Evolutionary conservation across 1,284 basidiomycete genomes (phyloP).

Genomic region (Inonotus hispidus): DNA sequence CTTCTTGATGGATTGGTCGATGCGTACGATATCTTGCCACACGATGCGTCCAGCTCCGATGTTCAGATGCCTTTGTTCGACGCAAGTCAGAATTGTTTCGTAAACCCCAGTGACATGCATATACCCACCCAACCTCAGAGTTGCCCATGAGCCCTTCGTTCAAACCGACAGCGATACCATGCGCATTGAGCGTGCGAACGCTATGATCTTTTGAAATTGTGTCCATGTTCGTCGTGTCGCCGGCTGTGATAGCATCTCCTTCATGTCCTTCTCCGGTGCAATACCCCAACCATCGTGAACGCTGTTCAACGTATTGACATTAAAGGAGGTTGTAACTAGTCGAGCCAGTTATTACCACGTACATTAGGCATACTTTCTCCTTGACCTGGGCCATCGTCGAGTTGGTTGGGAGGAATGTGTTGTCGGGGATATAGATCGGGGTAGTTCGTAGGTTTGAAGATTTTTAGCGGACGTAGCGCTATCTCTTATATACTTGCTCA

Average conservation of each 20-base stretch:
- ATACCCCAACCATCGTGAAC: slow-evolving; percentile 96
- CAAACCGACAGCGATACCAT: slow-evolving; percentile 83
- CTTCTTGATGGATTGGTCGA: slow-evolving; percentile 87
- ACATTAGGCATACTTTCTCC: slow-evolving; percentile 92
- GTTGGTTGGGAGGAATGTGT: neutral
- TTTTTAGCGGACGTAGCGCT: neutral
- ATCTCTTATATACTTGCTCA: neutral
- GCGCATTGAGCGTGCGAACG: slow-evolving; percentile 70
- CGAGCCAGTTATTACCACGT: slow-evolving; percentile 10
- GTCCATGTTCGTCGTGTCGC: slow-evolving; percentile 83
- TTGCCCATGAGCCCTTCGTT: slow-evolving; percentile 93
- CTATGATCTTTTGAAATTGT: slow-evolving; percentile 73
- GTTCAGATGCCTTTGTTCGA: slow-evolving; percentile 69
- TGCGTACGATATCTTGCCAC: slow-evolving; percentile 93
- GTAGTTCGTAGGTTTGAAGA: neutral
- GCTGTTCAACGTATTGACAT: slow-evolving; percentile 34
- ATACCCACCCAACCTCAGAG: slow-evolving; percentile 84
- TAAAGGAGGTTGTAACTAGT: neutral
- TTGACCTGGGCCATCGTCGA: slow-evolving; percentile 41
- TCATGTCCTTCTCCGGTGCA: slow-evolving; percentile 54
- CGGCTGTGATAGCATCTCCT: slow-evolving; percentile 84
- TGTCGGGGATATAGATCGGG: slow-evolving; percentile 2
- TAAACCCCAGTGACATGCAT: neutral
- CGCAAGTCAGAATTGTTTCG: neutral
- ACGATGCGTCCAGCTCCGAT: slow-evolving; percentile 89